Evolutionary conservation across 2,329 filamentous ascomycete genomes (phyloP).

Genomic region (Myriosclerotinia duriaeana): DNA sequence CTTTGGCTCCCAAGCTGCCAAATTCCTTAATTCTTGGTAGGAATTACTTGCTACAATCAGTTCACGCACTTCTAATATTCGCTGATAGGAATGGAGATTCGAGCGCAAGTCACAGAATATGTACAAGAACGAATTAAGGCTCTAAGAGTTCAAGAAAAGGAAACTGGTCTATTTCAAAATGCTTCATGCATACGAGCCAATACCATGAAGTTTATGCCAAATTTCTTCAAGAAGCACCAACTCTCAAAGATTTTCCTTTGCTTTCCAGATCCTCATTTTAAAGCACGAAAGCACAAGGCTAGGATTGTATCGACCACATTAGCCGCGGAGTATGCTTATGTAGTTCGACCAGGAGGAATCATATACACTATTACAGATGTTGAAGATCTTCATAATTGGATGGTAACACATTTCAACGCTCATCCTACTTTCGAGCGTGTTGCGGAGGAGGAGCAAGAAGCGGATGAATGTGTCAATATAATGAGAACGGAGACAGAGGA

Average conservation of each 20-base stretch:
- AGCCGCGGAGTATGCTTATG: slow-evolving; percentile 91
- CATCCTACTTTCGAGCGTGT: slow-evolving; percentile 80
- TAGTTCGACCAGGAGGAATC: slow-evolving; percentile 76
- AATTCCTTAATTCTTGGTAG: slow-evolving; percentile 78
- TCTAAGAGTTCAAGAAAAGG: slow-evolving; percentile 64
- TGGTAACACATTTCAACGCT: slow-evolving; percentile 79
- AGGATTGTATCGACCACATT: slow-evolving; percentile 87
- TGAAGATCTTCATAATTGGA: slow-evolving; percentile 89
- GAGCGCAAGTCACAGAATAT: slow-evolving; percentile 84
- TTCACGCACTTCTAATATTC: slow-evolving; percentile 23
- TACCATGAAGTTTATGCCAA: slow-evolving; percentile 99
- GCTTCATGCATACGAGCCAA: slow-evolving; percentile 87
- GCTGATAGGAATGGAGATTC: slow-evolving; percentile 79
- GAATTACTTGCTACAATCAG: slow-evolving; percentile 35
- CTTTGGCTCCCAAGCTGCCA: slow-evolving; percentile 77
- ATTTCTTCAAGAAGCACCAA: slow-evolving; percentile 83
- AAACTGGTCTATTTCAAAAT: slow-evolving; percentile 69
- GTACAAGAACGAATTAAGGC: slow-evolving; percentile 85
- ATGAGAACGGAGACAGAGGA: slow-evolving; percentile 91
- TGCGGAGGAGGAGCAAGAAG: slow-evolving; percentile 62
- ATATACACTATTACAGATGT: slow-evolving; percentile 98
- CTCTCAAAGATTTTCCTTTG: slow-evolving; percentile 93
- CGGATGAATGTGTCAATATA: slow-evolving; percentile 67
- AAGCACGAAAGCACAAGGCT: slow-evolving; percentile 94
- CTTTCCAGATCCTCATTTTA: slow-evolving; percentile 98